Base-by-base conservation (phyloP, 352 stramenopile genomes). In the Phytophthora agathidicida region DNA sequence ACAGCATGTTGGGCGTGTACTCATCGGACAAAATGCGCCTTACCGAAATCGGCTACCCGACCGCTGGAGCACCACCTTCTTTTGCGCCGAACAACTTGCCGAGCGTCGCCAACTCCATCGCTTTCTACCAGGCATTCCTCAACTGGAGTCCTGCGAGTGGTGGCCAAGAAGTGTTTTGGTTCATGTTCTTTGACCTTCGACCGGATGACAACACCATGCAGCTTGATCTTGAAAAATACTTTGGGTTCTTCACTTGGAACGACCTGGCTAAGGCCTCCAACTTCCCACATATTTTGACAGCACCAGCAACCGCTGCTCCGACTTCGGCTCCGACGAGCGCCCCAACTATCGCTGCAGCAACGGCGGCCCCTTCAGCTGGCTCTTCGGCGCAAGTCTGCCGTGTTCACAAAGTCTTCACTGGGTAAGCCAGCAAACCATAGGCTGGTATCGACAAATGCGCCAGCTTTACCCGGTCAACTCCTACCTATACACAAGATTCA, bases 171-270 rank as follows among this genome's bases (percentile, higher is more conserved):
- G 54, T 69, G 7, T 95, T 93, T 42, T 95, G 83, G 86, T 93
- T 92, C 66, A 88, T 83, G 68, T 84, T 88, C 44, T 95, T 91
- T 37, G 82, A 93, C 35, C 80, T 78, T 17, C 43, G 63, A 16
- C 67, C 68, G 1, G 63, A 78, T 37, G 83, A 91, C 65, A 72
- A 33, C 11, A 80, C 76, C 11, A 73, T 88, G 65, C 30, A 8
- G 17, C 17, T 71, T 2, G 74, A 87, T 3, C 65, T 91, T 3
- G 83, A 94, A 48, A 80, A 39, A 36, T 85, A 88, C 51, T 93
- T 95, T 58, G 82, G 82, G 7, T 92, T 91, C 37, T 91, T 73
- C 66, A 91, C 73, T 7, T 77, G 53, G 31, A 20, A 73, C 19
- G 68, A 69, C 31, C 16, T 52, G 4, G 26, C n/a, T 16, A 92